phyloP scores from a whole-genome alignment of 2,329 filamentous ascomycete species.

The Tothia fuscella region DNA sequence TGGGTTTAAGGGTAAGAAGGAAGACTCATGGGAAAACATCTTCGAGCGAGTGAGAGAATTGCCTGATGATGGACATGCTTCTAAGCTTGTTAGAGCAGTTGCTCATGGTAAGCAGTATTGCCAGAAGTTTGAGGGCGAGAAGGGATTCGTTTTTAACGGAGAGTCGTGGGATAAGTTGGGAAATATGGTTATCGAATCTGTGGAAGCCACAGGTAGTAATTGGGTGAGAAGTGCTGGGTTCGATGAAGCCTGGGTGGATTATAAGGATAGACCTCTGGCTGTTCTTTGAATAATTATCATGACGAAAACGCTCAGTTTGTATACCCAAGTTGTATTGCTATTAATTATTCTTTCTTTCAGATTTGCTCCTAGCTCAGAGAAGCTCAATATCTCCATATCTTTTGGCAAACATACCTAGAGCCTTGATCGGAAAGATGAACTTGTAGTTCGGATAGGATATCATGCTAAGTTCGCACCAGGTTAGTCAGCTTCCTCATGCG shows the following conservation, averaged over 20 bases:
- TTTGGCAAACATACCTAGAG: conserved; percentile 75
- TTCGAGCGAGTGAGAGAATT: conserved; percentile 34
- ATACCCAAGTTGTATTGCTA: too few species aligned
- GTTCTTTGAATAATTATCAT: too few species aligned
- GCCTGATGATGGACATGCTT: conserved; percentile 68
- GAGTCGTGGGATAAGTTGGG: conserved; percentile 49
- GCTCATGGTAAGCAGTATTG: conserved; percentile 48
- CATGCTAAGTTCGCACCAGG: conserved; percentile 48
- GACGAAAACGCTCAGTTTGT: too few species aligned
- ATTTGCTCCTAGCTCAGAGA: too few species aligned
- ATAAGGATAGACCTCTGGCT: too few species aligned
- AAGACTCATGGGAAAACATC: conserved; percentile 17
- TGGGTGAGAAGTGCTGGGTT: conserved; percentile 56
- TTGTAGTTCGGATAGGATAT: conserved; percentile 99
- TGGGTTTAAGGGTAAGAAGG: conserved; percentile 42
- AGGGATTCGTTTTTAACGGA: conserved; percentile 37
- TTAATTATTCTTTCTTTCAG: too few species aligned
- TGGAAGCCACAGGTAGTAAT: conserved; percentile 36
- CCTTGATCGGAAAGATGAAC: conserved; percentile 89
- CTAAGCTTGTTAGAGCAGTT: conserved; percentile 63
- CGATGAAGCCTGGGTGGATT: conserved; percentile 52
- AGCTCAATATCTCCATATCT: conserved; percentile 56
- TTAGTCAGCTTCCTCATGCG: background rate
- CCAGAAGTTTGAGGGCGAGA: conserved; percentile 30
- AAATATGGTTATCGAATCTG: conserved; percentile 51